Evolutionary conservation across 148 eudicot genomes (phyloP).

Genomic region (Bassia scoparia): DNA sequence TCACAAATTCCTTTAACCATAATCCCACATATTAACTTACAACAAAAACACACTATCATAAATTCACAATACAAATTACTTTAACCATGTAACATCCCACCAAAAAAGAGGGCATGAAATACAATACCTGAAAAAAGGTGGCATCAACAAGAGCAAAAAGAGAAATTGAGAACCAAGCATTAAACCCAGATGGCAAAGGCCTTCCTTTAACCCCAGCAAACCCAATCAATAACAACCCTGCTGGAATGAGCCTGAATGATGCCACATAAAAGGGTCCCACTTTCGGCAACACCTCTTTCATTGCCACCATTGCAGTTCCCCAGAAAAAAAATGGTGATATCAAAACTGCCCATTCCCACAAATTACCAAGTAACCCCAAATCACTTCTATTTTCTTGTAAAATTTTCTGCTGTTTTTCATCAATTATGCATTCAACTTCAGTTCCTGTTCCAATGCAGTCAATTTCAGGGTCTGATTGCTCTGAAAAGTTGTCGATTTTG

Average conservation of each 20-base stretch:
- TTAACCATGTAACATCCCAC: background rate
- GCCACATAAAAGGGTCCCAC: conserved; percentile 76
- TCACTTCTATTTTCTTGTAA: conserved; percentile 21
- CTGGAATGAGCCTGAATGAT: conserved; percentile 72
- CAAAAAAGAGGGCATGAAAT: background rate
- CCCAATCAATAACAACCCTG: conserved; percentile 69
- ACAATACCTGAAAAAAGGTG: conserved; percentile 77
- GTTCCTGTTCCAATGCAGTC: conserved; percentile 59
- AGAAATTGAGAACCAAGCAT: conserved; percentile 76
- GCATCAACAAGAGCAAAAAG: conserved; percentile 85
- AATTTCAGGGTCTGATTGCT: conserved; percentile 18
- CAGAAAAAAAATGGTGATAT: conserved; percentile 96
- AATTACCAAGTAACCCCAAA: conserved; percentile 18
- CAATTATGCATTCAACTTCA: conserved; percentile 46
- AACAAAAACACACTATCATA: background rate
- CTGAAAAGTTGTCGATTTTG: conserved; percentile 1
- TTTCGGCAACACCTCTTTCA: conserved; percentile 89
- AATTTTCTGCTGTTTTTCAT: conserved; percentile 1
- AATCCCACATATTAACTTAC: background rate
- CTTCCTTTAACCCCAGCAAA: conserved; percentile 62
- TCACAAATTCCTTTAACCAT: no score
- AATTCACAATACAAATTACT: background rate
- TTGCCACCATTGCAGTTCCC: conserved; percentile 99
- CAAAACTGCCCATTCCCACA: conserved; percentile 70
- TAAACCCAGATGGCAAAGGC: conserved; percentile 64